Evolutionary conservation across 2,329 filamentous ascomycete genomes (phyloP).

Genomic region (Falciphora oryzae): DNA sequence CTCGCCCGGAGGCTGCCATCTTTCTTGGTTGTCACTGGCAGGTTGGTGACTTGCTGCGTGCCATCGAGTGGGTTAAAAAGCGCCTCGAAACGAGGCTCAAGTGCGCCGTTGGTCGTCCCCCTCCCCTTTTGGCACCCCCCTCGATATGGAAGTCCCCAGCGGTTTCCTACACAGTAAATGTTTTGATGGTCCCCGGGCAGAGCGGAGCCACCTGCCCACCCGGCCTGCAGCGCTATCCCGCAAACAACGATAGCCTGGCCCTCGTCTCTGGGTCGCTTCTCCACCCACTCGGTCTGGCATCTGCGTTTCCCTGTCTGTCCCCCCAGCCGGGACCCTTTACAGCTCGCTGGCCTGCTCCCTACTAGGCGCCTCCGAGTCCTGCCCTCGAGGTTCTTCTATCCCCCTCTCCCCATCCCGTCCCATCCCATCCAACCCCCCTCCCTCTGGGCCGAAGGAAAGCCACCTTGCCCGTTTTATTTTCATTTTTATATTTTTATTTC

Average conservation of each 20-base stretch:
- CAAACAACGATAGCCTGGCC: neutral
- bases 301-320: neutral
- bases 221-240: neutral
- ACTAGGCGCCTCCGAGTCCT: neutral
- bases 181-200: neutral
- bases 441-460: neutral
- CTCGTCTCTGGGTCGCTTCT: neutral
- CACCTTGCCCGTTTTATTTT: neutral
- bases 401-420: neutral
- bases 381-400: neutral
- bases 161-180: neutral
- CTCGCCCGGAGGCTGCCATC: neutral
- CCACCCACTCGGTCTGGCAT: neutral
- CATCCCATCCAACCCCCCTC: neutral
- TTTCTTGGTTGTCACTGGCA: too few species aligned
- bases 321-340: too few species aligned
- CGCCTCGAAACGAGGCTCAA: too few species aligned
- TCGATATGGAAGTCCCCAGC: neutral
- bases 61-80: too few species aligned
- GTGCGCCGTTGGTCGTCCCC: neutral
- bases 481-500: neutral
- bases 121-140: neutral
- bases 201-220: slow-evolving; percentile 1
- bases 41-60: too few species aligned
- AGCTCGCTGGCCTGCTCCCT: too few species aligned